Evolutionary conservation across 768 basidiomycete species (phyloP).

Genomic region (Trametes maxima): DNA sequence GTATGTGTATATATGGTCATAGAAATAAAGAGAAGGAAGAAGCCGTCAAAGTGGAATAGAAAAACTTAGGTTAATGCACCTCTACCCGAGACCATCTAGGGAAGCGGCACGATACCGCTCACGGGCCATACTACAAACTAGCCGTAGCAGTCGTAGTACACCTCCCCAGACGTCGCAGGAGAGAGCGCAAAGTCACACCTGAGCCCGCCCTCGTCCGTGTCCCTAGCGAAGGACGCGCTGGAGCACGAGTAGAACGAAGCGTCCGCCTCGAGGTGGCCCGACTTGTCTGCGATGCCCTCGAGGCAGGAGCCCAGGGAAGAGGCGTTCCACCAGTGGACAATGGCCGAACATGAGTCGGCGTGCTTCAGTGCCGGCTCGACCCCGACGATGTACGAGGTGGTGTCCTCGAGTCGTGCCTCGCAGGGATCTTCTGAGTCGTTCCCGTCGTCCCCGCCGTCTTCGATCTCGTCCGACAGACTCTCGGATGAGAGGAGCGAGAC

Average conservation of each 20-base stretch:
- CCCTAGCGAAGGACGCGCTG: neutral
- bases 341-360: neutral
- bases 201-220: neutral
- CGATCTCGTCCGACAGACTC: neutral
- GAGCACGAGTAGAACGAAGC: slow-evolving; percentile 1
- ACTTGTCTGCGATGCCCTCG: neutral
- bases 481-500: neutral
- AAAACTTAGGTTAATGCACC: no score
- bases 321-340: neutral
- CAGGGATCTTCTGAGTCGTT: neutral
- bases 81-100: no score
- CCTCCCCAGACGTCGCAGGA: no score
- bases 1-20: no score
- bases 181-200: neutral
- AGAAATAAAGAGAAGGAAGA: no score
- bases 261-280: neutral
- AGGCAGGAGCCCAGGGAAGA: neutral
- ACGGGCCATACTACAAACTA: no score
- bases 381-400: neutral
- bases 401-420: neutral
- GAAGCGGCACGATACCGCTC: no score
- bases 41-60: no score
- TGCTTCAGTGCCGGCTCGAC: no score
- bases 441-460: neutral
- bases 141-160: no score